Conservation (phyloP, 31 red algal species). For the Odonthalia washingtoniensis region DNA sequence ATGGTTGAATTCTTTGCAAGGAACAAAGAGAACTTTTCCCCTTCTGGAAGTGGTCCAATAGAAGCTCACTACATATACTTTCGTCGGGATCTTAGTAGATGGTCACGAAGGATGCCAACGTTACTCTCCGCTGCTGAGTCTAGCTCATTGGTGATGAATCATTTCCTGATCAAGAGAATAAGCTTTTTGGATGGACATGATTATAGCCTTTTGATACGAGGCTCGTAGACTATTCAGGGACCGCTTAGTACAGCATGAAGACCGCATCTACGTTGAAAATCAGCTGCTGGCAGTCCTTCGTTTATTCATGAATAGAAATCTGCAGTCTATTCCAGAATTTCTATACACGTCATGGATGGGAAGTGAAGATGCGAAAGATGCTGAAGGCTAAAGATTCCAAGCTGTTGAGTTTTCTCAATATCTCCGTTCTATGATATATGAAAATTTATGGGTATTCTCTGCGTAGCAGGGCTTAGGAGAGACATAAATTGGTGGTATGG, state of each 20-base stretch:
- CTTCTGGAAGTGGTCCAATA: slow-evolving; percentile 22
- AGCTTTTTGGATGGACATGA: slow-evolving; percentile 60
- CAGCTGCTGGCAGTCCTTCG: slow-evolving; percentile 33
- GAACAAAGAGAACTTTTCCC: slow-evolving; percentile 73
- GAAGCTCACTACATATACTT: slow-evolving; percentile 89
- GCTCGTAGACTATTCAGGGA: slow-evolving; percentile 75
- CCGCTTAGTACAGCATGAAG: slow-evolving; percentile 48
- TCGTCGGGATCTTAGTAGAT: slow-evolving; percentile 83
- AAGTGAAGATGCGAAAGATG: not conserved
- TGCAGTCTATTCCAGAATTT: slow-evolving; percentile 20
- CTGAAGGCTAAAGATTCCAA: slow-evolving; percentile 15
- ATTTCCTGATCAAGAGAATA: not conserved
- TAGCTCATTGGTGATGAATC: not conserved
- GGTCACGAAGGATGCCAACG: slow-evolving; percentile 71
- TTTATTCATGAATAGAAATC: slow-evolving; percentile 11
- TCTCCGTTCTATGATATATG: slow-evolving; percentile 68
- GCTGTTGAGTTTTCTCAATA: slow-evolving; percentile 41
- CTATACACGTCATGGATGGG: slow-evolving; percentile 65
- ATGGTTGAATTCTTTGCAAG: slow-evolving; percentile 55
- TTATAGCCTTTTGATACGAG: slow-evolving; percentile 76
- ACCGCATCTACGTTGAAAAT: slow-evolving; percentile 50
- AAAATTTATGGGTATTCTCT: slow-evolving; percentile 76
- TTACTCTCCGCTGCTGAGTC: not conserved
- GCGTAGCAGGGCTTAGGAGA: slow-evolving; percentile 85
- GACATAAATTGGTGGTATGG: slow-evolving; percentile 71